These are phyloP conservation scores for Daldinia decipiens DNA, from an alignment of 495 filamentous ascomycete species.

Conservation along the genomic window DNA sequence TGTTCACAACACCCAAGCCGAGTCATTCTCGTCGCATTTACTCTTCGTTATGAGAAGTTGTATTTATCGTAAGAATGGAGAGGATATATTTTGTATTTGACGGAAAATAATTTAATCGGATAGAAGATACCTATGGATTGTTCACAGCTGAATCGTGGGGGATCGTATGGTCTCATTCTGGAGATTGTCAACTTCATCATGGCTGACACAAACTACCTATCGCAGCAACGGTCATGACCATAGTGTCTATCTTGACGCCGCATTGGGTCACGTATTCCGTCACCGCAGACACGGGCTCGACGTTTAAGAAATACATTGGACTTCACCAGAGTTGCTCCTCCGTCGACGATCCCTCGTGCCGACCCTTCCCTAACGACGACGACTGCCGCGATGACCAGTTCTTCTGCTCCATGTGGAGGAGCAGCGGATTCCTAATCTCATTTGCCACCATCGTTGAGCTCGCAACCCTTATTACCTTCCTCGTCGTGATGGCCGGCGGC, in stretches of 20 bases:
- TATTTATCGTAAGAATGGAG: background rate
- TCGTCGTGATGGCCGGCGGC: slow-evolving; percentile 79
- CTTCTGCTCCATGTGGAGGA: slow-evolving; percentile 94
- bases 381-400: slow-evolving; percentile 74
- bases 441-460: slow-evolving; percentile 81
- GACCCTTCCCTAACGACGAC: slow-evolving; percentile 69
- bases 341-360: slow-evolving; percentile 50
- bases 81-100: background rate
- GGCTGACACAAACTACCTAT: slow-evolving; percentile 5
- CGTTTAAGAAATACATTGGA: slow-evolving; percentile 75
- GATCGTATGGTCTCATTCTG: background rate
- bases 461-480: slow-evolving; percentile 76
- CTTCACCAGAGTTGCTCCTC: slow-evolving; percentile 81
- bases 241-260: slow-evolving; percentile 77
- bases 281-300: slow-evolving; percentile 60
- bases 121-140: background rate
- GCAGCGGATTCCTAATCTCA: slow-evolving; percentile 85
- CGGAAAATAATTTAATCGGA: slow-evolving; percentile 7
- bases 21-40: background rate
- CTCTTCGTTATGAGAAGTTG: background rate
- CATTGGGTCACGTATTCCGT: slow-evolving; percentile 82
- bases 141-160: background rate
- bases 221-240: slow-evolving; percentile 78
- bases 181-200: background rate
- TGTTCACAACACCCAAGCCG: slow-evolving; percentile 12